Percentiles rank a stretch among this genome's conserved stretches.
Evolutionary conservation across 169 alveolate species (phyloP).

Genomic region (Cryptosporidium meleagridis): DNA sequence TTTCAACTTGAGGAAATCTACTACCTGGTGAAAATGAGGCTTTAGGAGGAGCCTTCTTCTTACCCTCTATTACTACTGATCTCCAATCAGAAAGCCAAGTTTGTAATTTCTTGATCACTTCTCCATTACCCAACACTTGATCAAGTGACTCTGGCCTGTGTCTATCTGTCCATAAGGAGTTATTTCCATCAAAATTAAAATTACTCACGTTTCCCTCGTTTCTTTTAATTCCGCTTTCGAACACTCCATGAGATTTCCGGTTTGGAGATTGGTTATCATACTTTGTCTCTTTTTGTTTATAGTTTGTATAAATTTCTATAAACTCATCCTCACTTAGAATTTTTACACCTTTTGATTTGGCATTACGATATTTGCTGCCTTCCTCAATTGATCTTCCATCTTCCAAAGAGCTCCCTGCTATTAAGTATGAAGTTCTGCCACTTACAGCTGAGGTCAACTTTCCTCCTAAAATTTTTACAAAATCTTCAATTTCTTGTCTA

Average conservation of each 20-base stretch:
- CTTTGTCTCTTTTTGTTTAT: slow-evolving; percentile 71
- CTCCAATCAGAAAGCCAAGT: slow-evolving; percentile 96
- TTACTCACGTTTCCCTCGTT: not conserved
- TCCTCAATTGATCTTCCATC: slow-evolving; percentile 92
- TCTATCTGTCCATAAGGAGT: slow-evolving; percentile 91
- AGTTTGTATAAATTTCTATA: slow-evolving; percentile 77
- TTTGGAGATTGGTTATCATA: slow-evolving; percentile 13
- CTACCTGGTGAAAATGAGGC: slow-evolving; percentile 73
- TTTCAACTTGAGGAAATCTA: slow-evolving; percentile 76
- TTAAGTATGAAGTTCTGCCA: slow-evolving; percentile 89
- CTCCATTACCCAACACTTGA: slow-evolving; percentile 93
- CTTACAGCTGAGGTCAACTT: slow-evolving; percentile 90
- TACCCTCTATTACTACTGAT: slow-evolving; percentile 88
- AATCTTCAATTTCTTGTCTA: slow-evolving; percentile 51
- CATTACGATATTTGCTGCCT: slow-evolving; percentile 91
- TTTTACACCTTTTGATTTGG: slow-evolving; percentile 80
- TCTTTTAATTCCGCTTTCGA: not conserved
- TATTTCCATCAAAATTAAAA: not conserved
- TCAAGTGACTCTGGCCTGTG: slow-evolving; percentile 91
- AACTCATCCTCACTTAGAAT: slow-evolving; percentile 85
- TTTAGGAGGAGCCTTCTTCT: slow-evolving; percentile 33
- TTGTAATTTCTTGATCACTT: slow-evolving; percentile 85
- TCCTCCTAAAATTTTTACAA: slow-evolving; percentile 90
- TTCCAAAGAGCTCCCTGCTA: slow-evolving; percentile 92
- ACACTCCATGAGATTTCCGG: slow-evolving; percentile 25